phyloP scores from a whole-genome alignment of 208 protist genomes.

The Acanthamoeba sp. region DNA sequence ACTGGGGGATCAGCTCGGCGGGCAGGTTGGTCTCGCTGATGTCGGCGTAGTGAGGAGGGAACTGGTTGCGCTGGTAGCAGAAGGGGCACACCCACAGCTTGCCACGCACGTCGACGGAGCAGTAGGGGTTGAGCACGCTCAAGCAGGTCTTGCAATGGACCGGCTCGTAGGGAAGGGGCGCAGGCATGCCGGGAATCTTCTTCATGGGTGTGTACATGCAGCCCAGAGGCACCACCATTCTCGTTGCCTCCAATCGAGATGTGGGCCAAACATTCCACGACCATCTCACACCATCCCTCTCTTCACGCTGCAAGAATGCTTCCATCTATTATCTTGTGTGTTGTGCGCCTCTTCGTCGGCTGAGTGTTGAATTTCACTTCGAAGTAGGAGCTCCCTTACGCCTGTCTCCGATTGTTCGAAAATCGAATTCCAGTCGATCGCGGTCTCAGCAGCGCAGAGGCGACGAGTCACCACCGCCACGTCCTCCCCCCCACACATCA shows the following conservation, averaged over 20 bases:
- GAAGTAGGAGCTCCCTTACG: not conserved
- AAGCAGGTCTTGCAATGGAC: slow-evolving; percentile 95
- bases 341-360: too few relatives aligned
- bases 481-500: not conserved
- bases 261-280: slow-evolving; percentile 97
- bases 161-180: slow-evolving; percentile 94
- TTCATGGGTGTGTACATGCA: slow-evolving; percentile 98
- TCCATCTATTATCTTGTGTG: slow-evolving; percentile 24
- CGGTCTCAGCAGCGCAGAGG: not conserved
- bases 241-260: slow-evolving; percentile 95
- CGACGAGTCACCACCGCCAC: slow-evolving; percentile 13
- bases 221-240: slow-evolving; percentile 96
- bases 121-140: slow-evolving; percentile 95
- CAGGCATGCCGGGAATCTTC: slow-evolving; percentile 87
- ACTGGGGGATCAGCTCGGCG: slow-evolving; percentile 93
- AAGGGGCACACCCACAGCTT: slow-evolving; percentile 96
- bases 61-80: slow-evolving; percentile 94
- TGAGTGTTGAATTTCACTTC: too few relatives aligned
- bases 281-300: slow-evolving; percentile 93
- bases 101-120: slow-evolving; percentile 86
- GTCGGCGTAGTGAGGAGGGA: slow-evolving; percentile 96
- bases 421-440: not conserved
- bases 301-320: slow-evolving; percentile 86
- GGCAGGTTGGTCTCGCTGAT: slow-evolving; percentile 94
- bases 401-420: not conserved